Percentiles rank a stretch among this genome's conserved stretches.
Evolutionary conservation across 1,139 yeast species (phyloP).

Genomic region (Candida sp.): DNA sequence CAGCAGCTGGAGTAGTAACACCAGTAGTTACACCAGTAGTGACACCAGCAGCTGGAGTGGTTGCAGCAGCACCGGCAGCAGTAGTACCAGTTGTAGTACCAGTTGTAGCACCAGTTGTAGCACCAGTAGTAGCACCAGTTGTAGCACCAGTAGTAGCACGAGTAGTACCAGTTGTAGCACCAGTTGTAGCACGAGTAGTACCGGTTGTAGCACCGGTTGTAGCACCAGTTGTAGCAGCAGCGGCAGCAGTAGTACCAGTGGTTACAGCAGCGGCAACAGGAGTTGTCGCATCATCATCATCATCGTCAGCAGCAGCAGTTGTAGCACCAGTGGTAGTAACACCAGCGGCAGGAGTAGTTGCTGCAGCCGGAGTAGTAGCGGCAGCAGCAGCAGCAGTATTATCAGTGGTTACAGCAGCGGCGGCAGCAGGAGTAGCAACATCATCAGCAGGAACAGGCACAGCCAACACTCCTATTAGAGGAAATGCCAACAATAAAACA

Average conservation of each 20-base stretch:
- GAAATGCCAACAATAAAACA: background rate
- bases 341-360: slow-evolving; percentile 6
- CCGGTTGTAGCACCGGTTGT: slow-evolving; percentile 9
- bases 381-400: slow-evolving; percentile 10
- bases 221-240: slow-evolving; percentile 7
- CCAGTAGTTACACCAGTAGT: slow-evolving; percentile 5
- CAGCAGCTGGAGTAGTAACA: slow-evolving; percentile 7
- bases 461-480: background rate
- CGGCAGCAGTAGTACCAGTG: too few species aligned
- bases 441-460: slow-evolving; percentile 5
- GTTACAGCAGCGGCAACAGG: too few species aligned
- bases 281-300: slow-evolving; percentile 6
- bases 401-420: too few species aligned
- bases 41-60: slow-evolving; percentile 6
- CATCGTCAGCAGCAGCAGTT: slow-evolving; percentile 5
- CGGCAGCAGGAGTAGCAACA: slow-evolving; percentile 11
- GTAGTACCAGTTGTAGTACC: slow-evolving; percentile 6
- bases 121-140: slow-evolving; percentile 9
- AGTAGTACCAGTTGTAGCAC: slow-evolving; percentile 10
- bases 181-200: slow-evolving; percentile 8
- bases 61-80: slow-evolving; percentile 7
- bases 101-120: slow-evolving; percentile 7
- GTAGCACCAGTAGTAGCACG: slow-evolving; percentile 9
- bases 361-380: slow-evolving; percentile 9
- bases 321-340: slow-evolving; percentile 3